Conservation (phyloP, 371 early-diverging fungal species). For the Mucor plumbeus region DNA sequence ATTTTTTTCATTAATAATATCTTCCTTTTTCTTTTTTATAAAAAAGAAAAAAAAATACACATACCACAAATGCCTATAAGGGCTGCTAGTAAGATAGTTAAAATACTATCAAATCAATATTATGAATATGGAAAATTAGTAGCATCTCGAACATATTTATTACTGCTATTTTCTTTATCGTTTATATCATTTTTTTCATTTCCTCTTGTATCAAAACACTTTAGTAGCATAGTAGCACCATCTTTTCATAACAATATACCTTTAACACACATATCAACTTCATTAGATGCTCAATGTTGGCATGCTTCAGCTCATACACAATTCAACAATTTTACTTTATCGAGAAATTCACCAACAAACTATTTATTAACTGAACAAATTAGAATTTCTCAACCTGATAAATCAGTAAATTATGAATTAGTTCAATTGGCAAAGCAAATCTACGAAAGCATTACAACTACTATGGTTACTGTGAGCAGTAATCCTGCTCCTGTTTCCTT, state of each 20-base stretch:
- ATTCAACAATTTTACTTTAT: constrained; percentile 25
- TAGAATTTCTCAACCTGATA: constrained; percentile 31
- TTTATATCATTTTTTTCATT: constrained; percentile 34
- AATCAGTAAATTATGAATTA: constrained; percentile 31
- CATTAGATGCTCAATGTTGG: constrained; percentile 40
- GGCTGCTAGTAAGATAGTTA: constrained; percentile 14
- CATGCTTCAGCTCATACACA: constrained; percentile 44
- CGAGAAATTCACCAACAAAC: constrained; percentile 27
- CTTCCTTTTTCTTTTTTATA: not conserved
- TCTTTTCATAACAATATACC: constrained; percentile 24
- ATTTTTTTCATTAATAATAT: not conserved
- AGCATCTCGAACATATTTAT: constrained; percentile 27
- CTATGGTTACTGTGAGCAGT: constrained; percentile 25
- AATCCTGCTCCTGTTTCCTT: constrained; percentile 20
- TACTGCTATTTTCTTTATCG: constrained; percentile 31
- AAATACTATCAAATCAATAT: constrained; percentile 27
- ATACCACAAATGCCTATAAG: constrained; percentile 25
- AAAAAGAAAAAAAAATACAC: not conserved
- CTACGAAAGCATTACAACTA: constrained; percentile 29
- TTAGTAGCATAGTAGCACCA: constrained; percentile 7
- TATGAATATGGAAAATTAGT: constrained; percentile 31
- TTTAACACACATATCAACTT: constrained; percentile 23
- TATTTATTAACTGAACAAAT: constrained; percentile 44
- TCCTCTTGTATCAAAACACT: constrained; percentile 23
- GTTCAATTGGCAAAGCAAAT: constrained; percentile 29